Evolutionary conservation across 257 asterid genomes (phyloP).

Genomic region (Verbena officinalis): DNA sequence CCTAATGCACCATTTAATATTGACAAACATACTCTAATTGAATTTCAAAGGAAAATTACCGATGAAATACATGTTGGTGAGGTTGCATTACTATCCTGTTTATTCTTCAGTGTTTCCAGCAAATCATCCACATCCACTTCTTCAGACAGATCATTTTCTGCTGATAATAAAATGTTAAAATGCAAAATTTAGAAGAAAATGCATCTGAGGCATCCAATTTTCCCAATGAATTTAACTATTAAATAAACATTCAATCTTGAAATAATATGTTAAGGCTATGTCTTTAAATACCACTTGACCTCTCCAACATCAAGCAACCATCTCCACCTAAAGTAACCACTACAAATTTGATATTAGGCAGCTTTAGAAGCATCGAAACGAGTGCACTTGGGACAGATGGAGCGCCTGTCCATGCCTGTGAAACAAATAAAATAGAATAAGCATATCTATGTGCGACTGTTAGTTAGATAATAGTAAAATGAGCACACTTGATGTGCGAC

Average conservation of each 20-base stretch:
- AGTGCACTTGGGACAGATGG: constrained; percentile 79
- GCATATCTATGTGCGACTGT: not conserved
- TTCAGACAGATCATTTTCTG: constrained; percentile 59
- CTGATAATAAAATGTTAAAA: constrained; percentile 29
- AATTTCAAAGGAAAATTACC: constrained; percentile 42
- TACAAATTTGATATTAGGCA: constrained; percentile 58
- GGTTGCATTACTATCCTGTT: constrained; percentile 44
- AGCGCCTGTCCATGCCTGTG: constrained; percentile 62
- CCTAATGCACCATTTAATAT: not conserved
- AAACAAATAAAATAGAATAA: constrained; percentile 22
- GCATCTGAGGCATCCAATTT: not conserved
- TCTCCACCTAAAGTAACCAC: constrained; percentile 48
- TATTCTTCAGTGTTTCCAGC: constrained; percentile 57
- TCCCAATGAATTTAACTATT: constrained; percentile 17
- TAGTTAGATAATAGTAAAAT: constrained; percentile 19
- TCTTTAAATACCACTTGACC: constrained; percentile 35
- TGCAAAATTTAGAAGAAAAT: constrained; percentile 21
- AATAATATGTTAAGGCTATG: constrained; percentile 14
- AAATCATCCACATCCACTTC: constrained; percentile 72
- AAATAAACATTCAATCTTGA: constrained; percentile 6
- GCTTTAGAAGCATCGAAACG: constrained; percentile 69
- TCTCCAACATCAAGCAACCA: constrained; percentile 53
- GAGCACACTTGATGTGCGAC: too few relatives aligned
- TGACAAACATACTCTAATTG: not conserved
- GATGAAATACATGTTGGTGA: constrained; percentile 70